Base-by-base conservation (phyloP, 1,284 basidiomycete genomes). In the Ustilago trichophora region DNA sequence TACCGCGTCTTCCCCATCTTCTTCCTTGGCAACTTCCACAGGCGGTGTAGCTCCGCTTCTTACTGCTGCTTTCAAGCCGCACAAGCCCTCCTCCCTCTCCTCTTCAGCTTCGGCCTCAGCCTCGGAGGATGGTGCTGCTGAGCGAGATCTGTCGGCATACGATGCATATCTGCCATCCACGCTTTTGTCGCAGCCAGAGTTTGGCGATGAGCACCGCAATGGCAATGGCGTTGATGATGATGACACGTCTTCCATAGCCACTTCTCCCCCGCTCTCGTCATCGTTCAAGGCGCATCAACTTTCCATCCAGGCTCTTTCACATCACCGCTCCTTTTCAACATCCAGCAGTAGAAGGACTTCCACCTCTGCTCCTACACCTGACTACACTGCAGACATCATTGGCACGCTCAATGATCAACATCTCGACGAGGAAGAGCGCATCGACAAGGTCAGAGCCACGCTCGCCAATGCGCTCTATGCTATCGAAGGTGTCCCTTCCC, bases 381-480 rank as follows among this genome's bases (percentile, higher is more conserved):
- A 69, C 16, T 52, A 48, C 24, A 43, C 42, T 2, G 34, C 67
- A 16, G 60, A 72, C 32, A 67, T 76, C 26, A 53, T 76, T 26
- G 48, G 57, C 16, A 56, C 59, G 21, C 57, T 76, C 31, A 66
- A 75, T 16, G 53, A 73, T 26, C 34, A 50, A 6, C 51, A 47
- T 31, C 53, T 75, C 18, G 71, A 73, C 29, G 73, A 76, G 27
- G 75, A 76, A 35, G 75, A 76, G 22, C 46, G 64, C 24, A 76
- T 76, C 25, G 75, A 76, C 46, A 63, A 60, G 49, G 71, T 76
- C 22, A 58, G 73, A 35, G 55, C 62, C n/a, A 48, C 54, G 22
- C 55, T 76, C 11, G 64, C 60, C 3, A 54, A 47, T 10, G 63
- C 59, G 9, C 50, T 76, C 4, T 58, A 54, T n/a, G 44, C 55